Evolutionary conservation across 441 rosid species (phyloP), one percentile per base, ranked within the genome.

Genomic region (Capsella rubella): DNA sequence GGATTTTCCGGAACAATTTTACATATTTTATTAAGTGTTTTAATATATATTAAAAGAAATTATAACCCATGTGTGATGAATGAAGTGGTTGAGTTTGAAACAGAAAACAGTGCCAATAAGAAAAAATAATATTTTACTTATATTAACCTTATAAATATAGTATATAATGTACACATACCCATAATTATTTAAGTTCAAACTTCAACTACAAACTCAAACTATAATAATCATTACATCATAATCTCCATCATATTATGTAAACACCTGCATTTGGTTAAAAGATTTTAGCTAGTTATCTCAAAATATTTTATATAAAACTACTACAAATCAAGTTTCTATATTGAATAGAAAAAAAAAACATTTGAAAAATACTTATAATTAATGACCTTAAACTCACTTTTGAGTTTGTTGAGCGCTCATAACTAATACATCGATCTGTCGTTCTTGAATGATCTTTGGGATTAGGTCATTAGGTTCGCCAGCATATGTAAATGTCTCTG

Each of bases 401-500:
- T 61, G 82, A 31, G 37, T 16, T 37, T 64, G 70, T 31, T 68
- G 68, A 12, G 77, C 40, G 4, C 71, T 82, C 31, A 80, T 34
- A 37, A 80, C 73, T 10, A 84, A 51, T 32, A 84, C 46, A 64
- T 73, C 45, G n/a, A 83, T 60, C 6, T 80, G 62, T 47, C 70
- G 59, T 2, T 62, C 76, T 61, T 82, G 46, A 50, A 79, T 77
- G 37, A 78, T 81, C 49, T 64, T 82, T 66, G 72, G 67, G 55
- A 82, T 71, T 16, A 46, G 13, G 45, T 73, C 68, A 45, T 66
- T 57, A 3, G 82, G 81, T 31, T 87, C 84, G 54, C 84, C 83
- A 3, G n/a, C 58, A n/a, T 79, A 82, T 52, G 80, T 77, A 53
- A 80, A 12, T 32, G 86, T 79, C 78, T 82, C 86, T n/a, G 84